These are phyloP conservation scores for Posidonia oceanica DNA, from an alignment of 116 monocot genomes.

Conservation along the genomic window DNA sequence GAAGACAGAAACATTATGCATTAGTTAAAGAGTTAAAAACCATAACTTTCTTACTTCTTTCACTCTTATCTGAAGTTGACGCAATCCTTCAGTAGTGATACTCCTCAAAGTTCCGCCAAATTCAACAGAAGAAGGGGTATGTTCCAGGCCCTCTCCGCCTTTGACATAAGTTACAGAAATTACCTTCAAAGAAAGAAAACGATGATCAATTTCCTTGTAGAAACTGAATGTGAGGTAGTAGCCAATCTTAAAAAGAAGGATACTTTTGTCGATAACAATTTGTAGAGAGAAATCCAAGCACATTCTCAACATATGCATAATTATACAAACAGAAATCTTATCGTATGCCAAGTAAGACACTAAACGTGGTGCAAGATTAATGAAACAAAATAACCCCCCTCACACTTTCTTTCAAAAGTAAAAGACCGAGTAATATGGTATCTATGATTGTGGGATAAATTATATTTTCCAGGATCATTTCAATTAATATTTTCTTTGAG, in stretches of 20 bases:
- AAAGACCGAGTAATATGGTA: too few species aligned
- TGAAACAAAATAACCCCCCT: background rate
- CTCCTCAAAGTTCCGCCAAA: conserved; percentile 85
- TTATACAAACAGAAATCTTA: background rate
- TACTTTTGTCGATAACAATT: background rate
- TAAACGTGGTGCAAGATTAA: too few species aligned
- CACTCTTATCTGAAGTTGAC: conserved; percentile 34
- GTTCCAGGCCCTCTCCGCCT: conserved; percentile 29
- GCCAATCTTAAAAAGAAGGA: background rate
- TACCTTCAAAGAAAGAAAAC: conserved; percentile 30
- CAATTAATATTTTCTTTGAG: background rate
- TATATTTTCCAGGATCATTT: too few species aligned
- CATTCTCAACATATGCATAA: background rate
- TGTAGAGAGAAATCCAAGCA: background rate
- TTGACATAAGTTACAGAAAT: conserved; percentile 64
- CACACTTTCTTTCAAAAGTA: too few species aligned
- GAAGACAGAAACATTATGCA: too few species aligned
- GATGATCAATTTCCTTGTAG: background rate
- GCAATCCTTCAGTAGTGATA: conserved; percentile 62
- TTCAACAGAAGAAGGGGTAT: conserved; percentile 41
- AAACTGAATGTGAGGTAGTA: too few species aligned
- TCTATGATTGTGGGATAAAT: too few species aligned
- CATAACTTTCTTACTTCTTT: conserved; percentile 30
- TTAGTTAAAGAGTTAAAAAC: background rate
- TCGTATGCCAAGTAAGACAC: background rate